Percentiles rank a stretch among this genome's conserved stretches.
Evolutionary conservation across 306 rosid genomes (phyloP).

Genomic region (Spatholobus suberectus): DNA sequence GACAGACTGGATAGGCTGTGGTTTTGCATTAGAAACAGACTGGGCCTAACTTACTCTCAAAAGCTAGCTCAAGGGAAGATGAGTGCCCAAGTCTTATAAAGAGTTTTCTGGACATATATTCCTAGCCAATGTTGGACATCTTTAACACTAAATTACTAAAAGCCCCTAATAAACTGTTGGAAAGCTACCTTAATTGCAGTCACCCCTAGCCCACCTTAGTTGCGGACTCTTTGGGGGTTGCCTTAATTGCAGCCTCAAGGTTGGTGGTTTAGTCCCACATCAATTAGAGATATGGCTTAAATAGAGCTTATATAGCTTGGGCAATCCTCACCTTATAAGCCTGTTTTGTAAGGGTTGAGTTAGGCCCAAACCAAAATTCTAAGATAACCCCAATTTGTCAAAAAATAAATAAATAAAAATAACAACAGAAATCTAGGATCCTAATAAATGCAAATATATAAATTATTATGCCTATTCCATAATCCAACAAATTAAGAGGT

Average conservation of each 20-base stretch:
- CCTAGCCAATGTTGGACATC: not conserved
- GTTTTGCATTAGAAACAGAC: not conserved
- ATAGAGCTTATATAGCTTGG: too few relatives aligned
- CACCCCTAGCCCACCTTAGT: too few relatives aligned
- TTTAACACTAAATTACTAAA: not conserved
- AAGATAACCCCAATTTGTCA: too few relatives aligned
- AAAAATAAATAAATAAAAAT: too few relatives aligned
- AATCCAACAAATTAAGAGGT: not conserved
- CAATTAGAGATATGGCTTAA: too few relatives aligned
- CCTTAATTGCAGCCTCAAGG: not conserved
- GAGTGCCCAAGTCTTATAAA: too few relatives aligned
- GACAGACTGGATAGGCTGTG: not conserved
- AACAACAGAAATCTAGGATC: not conserved
- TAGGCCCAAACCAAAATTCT: not conserved
- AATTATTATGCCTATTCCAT: not conserved
- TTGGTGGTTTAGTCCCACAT: not conserved
- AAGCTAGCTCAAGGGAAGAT: not conserved
- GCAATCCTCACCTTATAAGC: too few relatives aligned
- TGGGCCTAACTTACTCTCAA: not conserved
- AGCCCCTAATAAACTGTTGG: not conserved
- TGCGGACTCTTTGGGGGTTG: too few relatives aligned
- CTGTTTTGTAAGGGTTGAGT: too few relatives aligned
- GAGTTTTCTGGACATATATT: not conserved
- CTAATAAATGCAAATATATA: not conserved
- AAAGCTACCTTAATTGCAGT: too few relatives aligned